Evolutionary conservation across 495 filamentous ascomycete genomes (phyloP), one percentile per base, ranked within the genome.

Genomic region (Neurospora sp.): DNA sequence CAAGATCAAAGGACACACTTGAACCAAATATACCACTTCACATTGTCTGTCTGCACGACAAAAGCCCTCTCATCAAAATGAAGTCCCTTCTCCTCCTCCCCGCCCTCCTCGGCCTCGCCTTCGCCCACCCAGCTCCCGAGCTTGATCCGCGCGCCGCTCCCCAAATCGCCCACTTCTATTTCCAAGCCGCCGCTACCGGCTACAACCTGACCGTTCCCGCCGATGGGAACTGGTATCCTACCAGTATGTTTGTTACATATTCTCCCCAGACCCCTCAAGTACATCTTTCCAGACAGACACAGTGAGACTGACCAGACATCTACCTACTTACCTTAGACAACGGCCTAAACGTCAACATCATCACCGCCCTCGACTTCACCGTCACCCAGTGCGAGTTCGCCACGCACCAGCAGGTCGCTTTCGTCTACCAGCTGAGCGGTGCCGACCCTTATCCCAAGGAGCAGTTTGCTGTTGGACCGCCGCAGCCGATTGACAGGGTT

Each of bases 391-490:
- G 79, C 78, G 69, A 70, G 9, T 80, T 80, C 72, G 31, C 73
- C 69, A 78, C 75, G 27, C 16, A 39, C 6, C 72, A 71, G 72
- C 22, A 75, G 37, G 75, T 74, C 39, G 68, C 77, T 1, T 75
- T 75, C 1, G 73, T 31, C 41, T 65, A 65, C 53, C 53, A 65
- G 53, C 53, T 65, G 0, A 74, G 76, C 74, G 73, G 73, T 37
- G 35, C 35, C 48, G 76, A 77, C 77, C 69, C 72, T 1, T 22
- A n/a, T 0, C 76, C 76, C 39, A 53, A 73, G 27, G 71, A 71
- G 53, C 77, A 80, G 72, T 68, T 80, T 70, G 65, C 76, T 37
- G 78, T 80, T 20, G 79, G 79, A 20, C 79, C 79, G 48, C 79
- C 79, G 20, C 65, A 74, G 73, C 79, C 79, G 12, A 73, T 80